Conservation (phyloP, 176 grass and related monocot genomes). For the Paspalum notatum region DNA sequence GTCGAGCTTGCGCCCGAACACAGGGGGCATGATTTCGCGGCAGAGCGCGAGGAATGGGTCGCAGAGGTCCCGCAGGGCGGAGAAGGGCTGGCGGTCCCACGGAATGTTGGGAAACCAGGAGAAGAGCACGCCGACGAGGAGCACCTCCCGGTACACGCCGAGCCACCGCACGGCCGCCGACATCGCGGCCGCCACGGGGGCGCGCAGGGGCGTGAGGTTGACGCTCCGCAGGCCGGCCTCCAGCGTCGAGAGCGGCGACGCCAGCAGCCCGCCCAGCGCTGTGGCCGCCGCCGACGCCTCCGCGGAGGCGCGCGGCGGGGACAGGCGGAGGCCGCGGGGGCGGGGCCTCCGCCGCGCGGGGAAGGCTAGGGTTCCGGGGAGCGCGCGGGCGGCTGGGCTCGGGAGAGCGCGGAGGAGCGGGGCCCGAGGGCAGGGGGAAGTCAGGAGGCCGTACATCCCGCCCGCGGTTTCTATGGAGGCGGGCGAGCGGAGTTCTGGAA, state of each 20-base stretch:
- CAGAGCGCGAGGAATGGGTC: slow-evolving; percentile 93
- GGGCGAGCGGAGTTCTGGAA: neutral
- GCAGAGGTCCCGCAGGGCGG: slow-evolving; percentile 81
- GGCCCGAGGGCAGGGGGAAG: slow-evolving; percentile 42
- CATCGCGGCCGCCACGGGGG: slow-evolving; percentile 75
- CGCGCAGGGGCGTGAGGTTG: slow-evolving; percentile 63
- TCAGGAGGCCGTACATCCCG: slow-evolving; percentile 49
- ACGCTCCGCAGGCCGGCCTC: slow-evolving; percentile 54
- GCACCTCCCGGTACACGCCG: slow-evolving; percentile 84
- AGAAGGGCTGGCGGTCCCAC: slow-evolving; percentile 95
- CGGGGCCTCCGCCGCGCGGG: neutral
- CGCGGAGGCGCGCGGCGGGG: slow-evolving; percentile 32
- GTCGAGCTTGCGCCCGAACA: slow-evolving; percentile 86
- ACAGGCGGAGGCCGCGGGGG: slow-evolving; percentile 34
- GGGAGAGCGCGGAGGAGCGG: slow-evolving; percentile 14
- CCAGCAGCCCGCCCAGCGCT: slow-evolving; percentile 52
- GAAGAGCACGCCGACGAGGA: slow-evolving; percentile 84
- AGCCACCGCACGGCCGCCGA: slow-evolving; percentile 86
- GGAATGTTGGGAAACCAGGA: slow-evolving; percentile 98
- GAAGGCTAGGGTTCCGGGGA: slow-evolving; percentile 43
- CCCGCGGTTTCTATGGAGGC: neutral
- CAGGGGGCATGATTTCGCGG: slow-evolving; percentile 84
- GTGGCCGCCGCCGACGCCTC: slow-evolving; percentile 45
- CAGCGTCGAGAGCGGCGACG: slow-evolving; percentile 50
- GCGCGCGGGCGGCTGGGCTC: slow-evolving; percentile 18